These are phyloP conservation scores for Jackrogersella multiformis DNA, from an alignment of 495 filamentous ascomycete species.

Conservation along the genomic window DNA sequence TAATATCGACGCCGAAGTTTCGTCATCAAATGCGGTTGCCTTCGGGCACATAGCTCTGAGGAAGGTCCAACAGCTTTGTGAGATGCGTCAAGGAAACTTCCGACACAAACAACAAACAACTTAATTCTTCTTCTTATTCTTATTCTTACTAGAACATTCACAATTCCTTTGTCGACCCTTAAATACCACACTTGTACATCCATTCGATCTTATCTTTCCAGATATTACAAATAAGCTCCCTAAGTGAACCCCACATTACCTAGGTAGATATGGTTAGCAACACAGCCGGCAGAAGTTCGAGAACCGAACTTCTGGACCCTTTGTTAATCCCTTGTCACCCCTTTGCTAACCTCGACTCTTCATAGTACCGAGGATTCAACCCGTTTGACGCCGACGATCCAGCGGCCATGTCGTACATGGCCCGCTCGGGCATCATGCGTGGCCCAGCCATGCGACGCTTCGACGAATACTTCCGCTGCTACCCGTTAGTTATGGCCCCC, in stretches of 20 bases:
- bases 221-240: background rate
- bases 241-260: constrained; percentile 11
- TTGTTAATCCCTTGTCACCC: constrained; percentile 13
- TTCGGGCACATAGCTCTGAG: constrained; percentile 14
- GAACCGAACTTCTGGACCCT: background rate
- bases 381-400: constrained; percentile 65
- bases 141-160: constrained; percentile 8
- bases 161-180: background rate
- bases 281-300: constrained; percentile 16
- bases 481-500: constrained; percentile 93
- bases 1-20: constrained; percentile 40
- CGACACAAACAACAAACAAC: background rate
- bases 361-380: constrained; percentile 53
- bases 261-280: constrained; percentile 37
- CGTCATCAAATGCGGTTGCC: constrained; percentile 42
- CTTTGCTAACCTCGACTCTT: constrained; percentile 23
- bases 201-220: background rate
- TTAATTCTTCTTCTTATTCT: constrained; percentile 3
- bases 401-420: constrained; percentile 59
- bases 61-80: constrained; percentile 17
- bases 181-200: background rate
- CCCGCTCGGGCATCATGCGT: constrained; percentile 50
- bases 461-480: constrained; percentile 97
- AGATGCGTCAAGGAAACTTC: constrained; percentile 4
- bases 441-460: constrained; percentile 68